These are phyloP conservation scores for Solanum habrochaites DNA, from an alignment of 257 asterid species.

Conservation along the genomic window DNA sequence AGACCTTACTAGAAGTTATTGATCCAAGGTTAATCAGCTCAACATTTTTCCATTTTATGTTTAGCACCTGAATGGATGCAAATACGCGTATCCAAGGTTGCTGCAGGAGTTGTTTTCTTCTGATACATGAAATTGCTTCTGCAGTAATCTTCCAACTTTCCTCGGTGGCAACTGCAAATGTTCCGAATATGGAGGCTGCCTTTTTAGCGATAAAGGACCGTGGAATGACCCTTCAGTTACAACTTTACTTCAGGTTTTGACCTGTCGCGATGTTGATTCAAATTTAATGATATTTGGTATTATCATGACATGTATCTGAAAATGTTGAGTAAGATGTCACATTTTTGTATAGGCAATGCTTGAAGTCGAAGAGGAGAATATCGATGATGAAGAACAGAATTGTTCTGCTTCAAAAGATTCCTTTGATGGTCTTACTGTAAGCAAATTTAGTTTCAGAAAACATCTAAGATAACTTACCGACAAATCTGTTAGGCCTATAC, in stretches of 20 bases:
- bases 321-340: background rate
- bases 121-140: background rate
- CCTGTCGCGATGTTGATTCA: background rate
- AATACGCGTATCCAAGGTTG: background rate
- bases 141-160: slow-evolving; percentile 62
- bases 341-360: slow-evolving; percentile 30
- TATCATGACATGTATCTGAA: background rate
- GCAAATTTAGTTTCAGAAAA: background rate
- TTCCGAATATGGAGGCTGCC: slow-evolving; percentile 43
- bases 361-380: slow-evolving; percentile 12
- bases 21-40: slow-evolving; percentile 31
- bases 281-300: background rate
- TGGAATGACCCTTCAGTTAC: slow-evolving; percentile 60
- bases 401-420: slow-evolving; percentile 3
- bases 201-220: slow-evolving; percentile 65
- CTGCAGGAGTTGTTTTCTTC: background rate
- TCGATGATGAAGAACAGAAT: background rate
- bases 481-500: background rate
- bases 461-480: background rate
- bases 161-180: slow-evolving; percentile 65
- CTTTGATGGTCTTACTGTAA: slow-evolving; percentile 10
- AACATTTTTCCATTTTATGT: background rate
- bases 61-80: background rate
- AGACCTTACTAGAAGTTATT: slow-evolving; percentile 42
- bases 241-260: slow-evolving; percentile 31